phyloP scores from a whole-genome alignment of 2,329 filamentous ascomycete species.

The Pseudocercospora eumusae region DNA sequence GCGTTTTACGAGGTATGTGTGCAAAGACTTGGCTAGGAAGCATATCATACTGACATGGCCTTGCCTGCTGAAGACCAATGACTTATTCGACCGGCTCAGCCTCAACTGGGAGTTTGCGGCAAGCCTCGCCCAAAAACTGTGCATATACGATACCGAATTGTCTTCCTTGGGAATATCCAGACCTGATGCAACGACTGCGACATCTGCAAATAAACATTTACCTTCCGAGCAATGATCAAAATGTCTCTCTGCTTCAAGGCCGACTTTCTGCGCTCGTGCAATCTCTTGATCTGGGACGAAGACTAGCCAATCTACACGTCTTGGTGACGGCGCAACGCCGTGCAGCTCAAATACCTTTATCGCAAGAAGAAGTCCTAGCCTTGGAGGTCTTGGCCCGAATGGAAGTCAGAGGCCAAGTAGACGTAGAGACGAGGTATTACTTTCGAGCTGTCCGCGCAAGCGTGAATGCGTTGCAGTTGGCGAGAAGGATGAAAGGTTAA shows the following conservation, averaged over 20 bases:
- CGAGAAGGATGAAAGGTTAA: slow-evolving; percentile 27
- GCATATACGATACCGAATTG: background rate
- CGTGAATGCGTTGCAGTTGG: slow-evolving; percentile 20
- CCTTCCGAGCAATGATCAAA: slow-evolving; percentile 18
- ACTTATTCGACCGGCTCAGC: slow-evolving; percentile 8
- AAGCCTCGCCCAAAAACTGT: background rate
- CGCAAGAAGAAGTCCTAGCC: slow-evolving; percentile 15
- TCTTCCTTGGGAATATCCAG: slow-evolving; percentile 30
- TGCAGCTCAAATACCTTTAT: slow-evolving; percentile 18
- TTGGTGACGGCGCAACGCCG: slow-evolving; percentile 25
- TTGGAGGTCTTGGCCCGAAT: slow-evolving; percentile 26
- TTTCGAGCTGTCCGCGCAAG: slow-evolving; percentile 19
- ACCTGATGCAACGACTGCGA: slow-evolving; percentile 23
- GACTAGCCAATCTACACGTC: slow-evolving; percentile 24
- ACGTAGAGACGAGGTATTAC: slow-evolving; percentile 25
- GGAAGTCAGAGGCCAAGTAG: slow-evolving; percentile 27
- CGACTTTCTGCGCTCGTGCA: slow-evolving; percentile 20
- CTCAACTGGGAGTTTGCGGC: background rate
- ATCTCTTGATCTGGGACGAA: slow-evolving; percentile 24
- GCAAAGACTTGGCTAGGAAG: background rate
- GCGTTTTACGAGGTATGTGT: slow-evolving; percentile 27
- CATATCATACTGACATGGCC: background rate
- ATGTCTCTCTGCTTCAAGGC: slow-evolving; percentile 9
- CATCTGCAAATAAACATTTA: slow-evolving; percentile 29
- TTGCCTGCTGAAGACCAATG: slow-evolving; percentile 16